These are phyloP conservation scores for Penicillium sp. DNA, from an alignment of 2,329 filamentous ascomycete genomes.

Conservation along the genomic window DNA sequence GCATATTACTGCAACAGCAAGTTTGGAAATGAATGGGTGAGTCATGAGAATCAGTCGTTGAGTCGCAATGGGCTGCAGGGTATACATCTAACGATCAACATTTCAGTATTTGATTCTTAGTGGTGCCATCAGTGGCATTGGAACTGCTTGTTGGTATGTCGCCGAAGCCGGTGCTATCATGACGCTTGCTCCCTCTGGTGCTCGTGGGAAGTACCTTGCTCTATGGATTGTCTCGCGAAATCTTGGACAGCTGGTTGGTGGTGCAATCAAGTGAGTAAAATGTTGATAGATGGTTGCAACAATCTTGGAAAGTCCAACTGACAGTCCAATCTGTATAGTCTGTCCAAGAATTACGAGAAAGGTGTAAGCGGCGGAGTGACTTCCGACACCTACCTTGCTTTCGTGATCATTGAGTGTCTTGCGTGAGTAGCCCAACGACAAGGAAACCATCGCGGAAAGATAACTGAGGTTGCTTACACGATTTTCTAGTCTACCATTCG, in stretches of 20 bases:
- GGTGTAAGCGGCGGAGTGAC: conserved; percentile 42
- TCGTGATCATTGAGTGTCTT: conserved; percentile 50
- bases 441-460: too few relatives aligned
- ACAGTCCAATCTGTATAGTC: conserved; percentile 16
- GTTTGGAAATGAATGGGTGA: conserved; percentile 51
- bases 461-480: background rate
- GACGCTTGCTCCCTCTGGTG: conserved; percentile 49
- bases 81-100: background rate
- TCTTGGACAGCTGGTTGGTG: conserved; percentile 50
- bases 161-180: conserved; percentile 53
- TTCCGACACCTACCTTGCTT: conserved; percentile 50
- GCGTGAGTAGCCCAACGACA: conserved; percentile 32
- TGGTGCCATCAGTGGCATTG: conserved; percentile 41
- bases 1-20: conserved; percentile 54
- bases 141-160: conserved; percentile 52
- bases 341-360: conserved; percentile 42
- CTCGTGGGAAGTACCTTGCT: conserved; percentile 52
- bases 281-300: background rate
- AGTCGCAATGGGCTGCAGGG: too few relatives aligned
- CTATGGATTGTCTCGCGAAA: conserved; percentile 53
- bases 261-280: conserved; percentile 46
- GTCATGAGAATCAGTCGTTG: conserved; percentile 12
- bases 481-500: conserved; percentile 42
- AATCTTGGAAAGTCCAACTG: background rate
- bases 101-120: conserved; percentile 45